These are phyloP conservation scores for Exophiala sideris DNA, from an alignment of 2,329 filamentous ascomycete species.

Conservation along the genomic window DNA sequence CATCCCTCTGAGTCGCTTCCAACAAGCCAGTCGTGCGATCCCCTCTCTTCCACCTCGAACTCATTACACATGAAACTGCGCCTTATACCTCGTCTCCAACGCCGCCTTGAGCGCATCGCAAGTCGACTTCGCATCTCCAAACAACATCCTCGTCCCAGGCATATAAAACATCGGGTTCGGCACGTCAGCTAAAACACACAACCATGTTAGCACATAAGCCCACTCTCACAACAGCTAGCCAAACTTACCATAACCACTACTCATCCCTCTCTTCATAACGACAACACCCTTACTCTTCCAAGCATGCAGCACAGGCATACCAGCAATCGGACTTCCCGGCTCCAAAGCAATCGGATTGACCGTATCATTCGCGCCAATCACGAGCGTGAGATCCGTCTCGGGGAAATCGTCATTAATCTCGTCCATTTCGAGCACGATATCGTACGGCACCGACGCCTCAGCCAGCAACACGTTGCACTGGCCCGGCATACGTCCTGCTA, in stretches of 20 bases:
- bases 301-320: constrained; percentile 87
- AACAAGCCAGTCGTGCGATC: too few species aligned
- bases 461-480: constrained; percentile 90
- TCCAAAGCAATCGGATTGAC: constrained; percentile 88
- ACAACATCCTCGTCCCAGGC: constrained; percentile 85
- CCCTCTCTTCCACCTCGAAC: too few species aligned
- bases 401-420: constrained; percentile 91
- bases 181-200: constrained; percentile 64
- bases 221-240: neutral
- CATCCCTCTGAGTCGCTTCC: too few species aligned
- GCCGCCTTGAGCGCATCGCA: constrained; percentile 57
- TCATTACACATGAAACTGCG: constrained; percentile 25
- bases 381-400: constrained; percentile 80
- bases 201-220: neutral
- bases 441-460: constrained; percentile 83
- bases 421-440: constrained; percentile 92
- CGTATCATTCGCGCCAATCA: constrained; percentile 89
- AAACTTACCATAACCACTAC: constrained; percentile 73
- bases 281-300: constrained; percentile 94
- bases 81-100: constrained; percentile 26
- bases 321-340: constrained; percentile 77
- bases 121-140: constrained; percentile 81
- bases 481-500: constrained; percentile 87
- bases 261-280: constrained; percentile 90
- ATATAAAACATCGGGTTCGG: constrained; percentile 90